A percentile compares a stretch with the other conserved stretches of the same genome.
Conservation (phyloP, 306 rosid genomes). For the Trichosanthes cucumerina region DNA sequence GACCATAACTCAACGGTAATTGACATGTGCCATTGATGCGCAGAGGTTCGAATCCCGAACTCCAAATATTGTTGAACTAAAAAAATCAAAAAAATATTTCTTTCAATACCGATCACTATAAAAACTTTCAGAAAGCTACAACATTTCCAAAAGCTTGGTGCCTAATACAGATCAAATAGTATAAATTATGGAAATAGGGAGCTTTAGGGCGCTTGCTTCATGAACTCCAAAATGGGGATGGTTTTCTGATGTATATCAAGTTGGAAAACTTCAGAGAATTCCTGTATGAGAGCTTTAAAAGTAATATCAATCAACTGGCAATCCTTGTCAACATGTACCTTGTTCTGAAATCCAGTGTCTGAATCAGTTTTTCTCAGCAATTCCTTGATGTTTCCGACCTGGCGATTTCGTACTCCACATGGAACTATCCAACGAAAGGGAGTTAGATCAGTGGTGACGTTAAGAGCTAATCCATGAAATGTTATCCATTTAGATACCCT, state of each 20-base stretch:
- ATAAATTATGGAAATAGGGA: neutral
- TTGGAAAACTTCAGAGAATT: conserved; percentile 52
- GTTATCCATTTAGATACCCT: conserved; percentile 54
- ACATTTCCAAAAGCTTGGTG: neutral
- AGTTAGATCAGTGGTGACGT: conserved; percentile 50
- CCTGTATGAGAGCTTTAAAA: conserved; percentile 36
- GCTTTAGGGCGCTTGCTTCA: neutral
- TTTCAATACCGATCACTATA: neutral
- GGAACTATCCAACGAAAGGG: conserved; percentile 63
- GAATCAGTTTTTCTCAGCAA: conserved; percentile 27
- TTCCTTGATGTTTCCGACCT: conserved; percentile 55
- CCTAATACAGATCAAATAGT: neutral
- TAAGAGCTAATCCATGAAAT: conserved; percentile 64
- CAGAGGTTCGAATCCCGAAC: too few species aligned
- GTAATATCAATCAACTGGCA: conserved; percentile 34
- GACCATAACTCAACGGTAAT: too few species aligned
- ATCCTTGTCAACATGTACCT: too few species aligned
- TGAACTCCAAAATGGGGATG: conserved; percentile 11
- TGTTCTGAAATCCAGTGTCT: too few species aligned
- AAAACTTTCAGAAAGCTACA: neutral
- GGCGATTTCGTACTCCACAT: conserved; percentile 51
- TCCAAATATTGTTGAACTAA: too few species aligned
- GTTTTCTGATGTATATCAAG: conserved; percentile 32
- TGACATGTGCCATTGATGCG: too few species aligned
- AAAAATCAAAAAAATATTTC: neutral